These are phyloP conservation scores for Quercus mongolica DNA, from an alignment of 306 rosid species.

Conservation along the genomic window DNA sequence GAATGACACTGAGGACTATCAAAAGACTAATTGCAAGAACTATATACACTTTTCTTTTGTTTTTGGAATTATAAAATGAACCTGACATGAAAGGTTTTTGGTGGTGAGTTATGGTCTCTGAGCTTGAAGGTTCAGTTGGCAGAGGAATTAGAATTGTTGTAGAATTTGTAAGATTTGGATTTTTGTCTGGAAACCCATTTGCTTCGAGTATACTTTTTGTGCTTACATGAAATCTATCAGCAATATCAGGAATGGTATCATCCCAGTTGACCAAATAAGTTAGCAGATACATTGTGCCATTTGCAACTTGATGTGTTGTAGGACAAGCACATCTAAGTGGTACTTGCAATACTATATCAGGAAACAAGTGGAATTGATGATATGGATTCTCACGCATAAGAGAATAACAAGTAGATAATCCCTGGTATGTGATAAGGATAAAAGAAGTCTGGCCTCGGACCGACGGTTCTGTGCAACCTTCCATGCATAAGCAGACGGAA, in stretches of 20 bases:
- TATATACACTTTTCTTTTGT: slow-evolving; percentile 6
- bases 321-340: slow-evolving; percentile 81
- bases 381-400: slow-evolving; percentile 42
- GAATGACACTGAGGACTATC: slow-evolving; percentile 12
- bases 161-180: slow-evolving; percentile 18
- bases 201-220: slow-evolving; percentile 34
- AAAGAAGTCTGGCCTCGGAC: too few relatives aligned
- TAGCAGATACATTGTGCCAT: slow-evolving; percentile 45
- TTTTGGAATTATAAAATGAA: slow-evolving; percentile 6
- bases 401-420: slow-evolving; percentile 55
- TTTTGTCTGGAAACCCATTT: slow-evolving; percentile 39
- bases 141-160: slow-evolving; percentile 67
- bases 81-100: not conserved
- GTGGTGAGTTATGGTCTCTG: slow-evolving; percentile 25
- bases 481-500: too few relatives aligned
- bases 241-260: slow-evolving; percentile 36
- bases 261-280: slow-evolving; percentile 40
- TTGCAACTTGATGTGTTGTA: slow-evolving; percentile 28
- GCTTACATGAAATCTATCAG: slow-evolving; percentile 40
- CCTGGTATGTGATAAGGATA: slow-evolving; percentile 52
- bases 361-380: slow-evolving; percentile 17
- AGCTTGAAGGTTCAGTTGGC: slow-evolving; percentile 39
- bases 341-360: slow-evolving; percentile 43
- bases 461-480: too few relatives aligned
- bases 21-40: slow-evolving; percentile 20